phyloP scores from a whole-genome alignment of 345 rosid genomes.

The Eucalyptus fibrosa region DNA sequence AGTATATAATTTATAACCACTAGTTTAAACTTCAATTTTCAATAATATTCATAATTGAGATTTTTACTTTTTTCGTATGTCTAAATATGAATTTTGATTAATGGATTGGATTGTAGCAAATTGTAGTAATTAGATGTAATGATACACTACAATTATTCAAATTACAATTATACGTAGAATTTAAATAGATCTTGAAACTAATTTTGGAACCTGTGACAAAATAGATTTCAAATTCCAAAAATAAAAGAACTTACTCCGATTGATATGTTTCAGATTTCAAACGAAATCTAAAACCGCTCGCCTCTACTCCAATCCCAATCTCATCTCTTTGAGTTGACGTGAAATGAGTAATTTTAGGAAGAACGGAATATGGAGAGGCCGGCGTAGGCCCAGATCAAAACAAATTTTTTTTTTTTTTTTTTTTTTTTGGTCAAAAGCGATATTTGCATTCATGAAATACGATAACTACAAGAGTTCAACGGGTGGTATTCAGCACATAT shows the following conservation, averaged over 20 bases:
- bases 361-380: neutral
- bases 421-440: too few species aligned
- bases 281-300: rapidly evolving
- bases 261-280: too few species aligned
- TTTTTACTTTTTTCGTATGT: too few species aligned
- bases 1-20: too few species aligned
- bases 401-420: too few species aligned
- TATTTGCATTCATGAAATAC: too few species aligned
- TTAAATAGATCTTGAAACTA: rapidly evolving
- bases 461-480: too few species aligned
- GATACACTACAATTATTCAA: rapidly evolving
- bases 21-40: too few species aligned
- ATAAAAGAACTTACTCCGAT: rapidly evolving
- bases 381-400: neutral
- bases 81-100: rapidly evolving
- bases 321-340: neutral
- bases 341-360: neutral
- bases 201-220: rapidly evolving
- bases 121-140: too few species aligned
- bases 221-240: rapidly evolving
- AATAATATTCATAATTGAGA: too few species aligned
- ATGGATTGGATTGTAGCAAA: too few species aligned
- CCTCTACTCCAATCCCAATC: neutral
- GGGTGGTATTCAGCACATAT: too few species aligned
- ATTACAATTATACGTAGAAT: rapidly evolving